Base-by-base conservation (phyloP, 192 early-diverging fungal genomes). In the Funneliformis geosporum region DNA sequence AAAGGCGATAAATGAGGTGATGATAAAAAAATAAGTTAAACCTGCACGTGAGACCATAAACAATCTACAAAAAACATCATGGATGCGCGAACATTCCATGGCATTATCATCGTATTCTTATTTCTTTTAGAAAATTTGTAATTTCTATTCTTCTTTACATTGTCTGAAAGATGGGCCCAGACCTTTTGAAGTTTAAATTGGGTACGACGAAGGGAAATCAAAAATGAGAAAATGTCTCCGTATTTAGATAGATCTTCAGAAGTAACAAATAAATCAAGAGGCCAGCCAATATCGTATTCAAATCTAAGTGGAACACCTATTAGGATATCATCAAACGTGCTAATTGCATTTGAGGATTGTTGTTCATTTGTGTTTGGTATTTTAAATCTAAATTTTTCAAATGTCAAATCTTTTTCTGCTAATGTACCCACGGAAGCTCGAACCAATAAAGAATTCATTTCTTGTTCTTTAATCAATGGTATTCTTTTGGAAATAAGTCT, bases 21-120 rank as follows among this genome's bases (percentile, higher is more conserved):
- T 43, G 14, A 0, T 3, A 43, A 9, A 55, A 65, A 27, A 43
- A 65, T 46, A 33, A 66, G 23, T 39, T 18, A 38, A 83, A 94
- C 92, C 89, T 94, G 93, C 8, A 92, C 79, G 83, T 93, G 91
- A 8, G 82, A 82, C 92, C 93, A 94, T 38, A 94, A 73, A 64
- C 87, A 85, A 79, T 94, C 91, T 1, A 92, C 81, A 80, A 93
- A 92, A 84, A 91, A 92, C 60, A 89, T 79, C 92, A 94, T 94
- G 12, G 81, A 71, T 6, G 83, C 78, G 62, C 92, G 81, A 64
- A 92, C 71, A 11, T 83, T 62, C 84, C 90, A 69, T 55, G 44
- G 55, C 27, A 60, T 50, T 40, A 75, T 11, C 11, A 21, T 47
- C 28, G 9, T 25, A 46, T 75, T 60, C 2, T 61, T 61, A 33